Base-by-base conservation (phyloP, 495 filamentous ascomycete species). In the Pyronema omphalodes region DNA sequence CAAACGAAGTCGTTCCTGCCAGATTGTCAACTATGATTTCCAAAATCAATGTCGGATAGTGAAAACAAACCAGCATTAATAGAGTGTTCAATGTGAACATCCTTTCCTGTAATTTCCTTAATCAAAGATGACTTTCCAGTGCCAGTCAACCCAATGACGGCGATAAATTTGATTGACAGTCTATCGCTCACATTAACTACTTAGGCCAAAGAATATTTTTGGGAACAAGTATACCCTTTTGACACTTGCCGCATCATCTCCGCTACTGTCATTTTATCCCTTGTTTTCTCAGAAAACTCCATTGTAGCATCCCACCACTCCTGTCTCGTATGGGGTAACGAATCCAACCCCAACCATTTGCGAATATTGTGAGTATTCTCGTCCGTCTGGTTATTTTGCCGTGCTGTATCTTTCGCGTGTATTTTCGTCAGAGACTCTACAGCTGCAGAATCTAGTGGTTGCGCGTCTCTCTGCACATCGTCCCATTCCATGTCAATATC, bases 91-190 rank as follows among this genome's bases (percentile, higher is more conserved):
- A 60, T 43, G 7, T 17, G 34, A 17, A 59, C 44, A n/a, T 36
- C 40, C 40, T 53, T 23, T 34, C 53, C 54, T 9, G 56, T 58
- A n/a, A 57, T 50, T 15, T 57, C 53, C 18, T 58, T 51, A 55
- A 71, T 65, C 51, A 71, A 68, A 17, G 59, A 68, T 9, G 57
- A 66, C 55, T 71, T 71, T 15, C 68, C 67, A n/a, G 60, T 54
- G 2, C 68, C 69, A 1, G 69, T 69, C 14, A 68, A 57, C 36
- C 68, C 68, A 60, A 67, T 62, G 11, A 67, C 58, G 6, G 61
- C 58, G 47, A 69, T 63, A n/a, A 69, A 53, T 17, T 43, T 40
- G 50, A 52, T 52, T 8, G 35, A 40, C 9, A 40, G 23, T 35
- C 50, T 50, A 19, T 9, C 23, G 23, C 23, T 29, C 23, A n/a